A percentile compares a stretch with the other conserved stretches of the same genome.
phyloP scores from a whole-genome alignment of 2,329 filamentous ascomycete genomes.

The Dactylellina haptotyla region DNA sequence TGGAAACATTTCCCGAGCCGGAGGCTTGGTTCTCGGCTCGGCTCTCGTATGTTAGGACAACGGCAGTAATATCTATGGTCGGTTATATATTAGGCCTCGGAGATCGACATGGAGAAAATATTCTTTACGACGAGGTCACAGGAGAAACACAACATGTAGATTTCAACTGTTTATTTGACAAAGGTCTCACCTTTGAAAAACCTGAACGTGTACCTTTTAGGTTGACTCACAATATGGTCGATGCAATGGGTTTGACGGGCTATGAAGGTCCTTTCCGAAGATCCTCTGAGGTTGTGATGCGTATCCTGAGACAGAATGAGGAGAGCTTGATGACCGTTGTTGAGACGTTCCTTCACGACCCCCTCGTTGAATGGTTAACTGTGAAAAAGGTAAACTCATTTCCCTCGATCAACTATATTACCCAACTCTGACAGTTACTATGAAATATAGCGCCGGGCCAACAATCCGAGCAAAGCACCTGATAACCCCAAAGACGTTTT shows the following conservation, averaged over 20 bases:
- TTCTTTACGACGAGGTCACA: slow-evolving; percentile 90
- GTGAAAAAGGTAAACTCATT: slow-evolving; percentile 70
- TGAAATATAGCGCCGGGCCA: slow-evolving; percentile 64
- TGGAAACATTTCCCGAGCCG: slow-evolving; percentile 92
- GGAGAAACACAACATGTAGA: slow-evolving; percentile 97
- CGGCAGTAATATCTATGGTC: slow-evolving; percentile 99
- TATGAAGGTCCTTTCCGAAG: slow-evolving; percentile 91
- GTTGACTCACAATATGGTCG: slow-evolving; percentile 97
- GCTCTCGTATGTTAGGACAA: slow-evolving; percentile 88
- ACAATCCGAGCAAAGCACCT: slow-evolving; percentile 65
- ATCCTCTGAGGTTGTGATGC: slow-evolving; percentile 87
- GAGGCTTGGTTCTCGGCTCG: slow-evolving; percentile 90
- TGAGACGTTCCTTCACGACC: slow-evolving; percentile 96
- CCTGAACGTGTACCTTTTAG: slow-evolving; percentile 96
- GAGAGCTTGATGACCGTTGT: slow-evolving; percentile 97
- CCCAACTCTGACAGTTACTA: no score
- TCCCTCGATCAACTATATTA: not conserved
- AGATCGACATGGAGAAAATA: slow-evolving; percentile 96
- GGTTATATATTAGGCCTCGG: slow-evolving; percentile 92
- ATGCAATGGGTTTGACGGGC: slow-evolving; percentile 94
- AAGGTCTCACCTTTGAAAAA: slow-evolving; percentile 92
- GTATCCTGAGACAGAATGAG: slow-evolving; percentile 85
- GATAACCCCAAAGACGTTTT: slow-evolving; percentile 82
- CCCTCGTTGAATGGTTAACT: slow-evolving; percentile 86
- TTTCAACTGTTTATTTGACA: slow-evolving; percentile 99